Evolutionary conservation across 202 grass and related monocot genomes (phyloP), one percentile per base, ranked within the genome.

Genomic region (Schoenoplectus triqueter): DNA sequence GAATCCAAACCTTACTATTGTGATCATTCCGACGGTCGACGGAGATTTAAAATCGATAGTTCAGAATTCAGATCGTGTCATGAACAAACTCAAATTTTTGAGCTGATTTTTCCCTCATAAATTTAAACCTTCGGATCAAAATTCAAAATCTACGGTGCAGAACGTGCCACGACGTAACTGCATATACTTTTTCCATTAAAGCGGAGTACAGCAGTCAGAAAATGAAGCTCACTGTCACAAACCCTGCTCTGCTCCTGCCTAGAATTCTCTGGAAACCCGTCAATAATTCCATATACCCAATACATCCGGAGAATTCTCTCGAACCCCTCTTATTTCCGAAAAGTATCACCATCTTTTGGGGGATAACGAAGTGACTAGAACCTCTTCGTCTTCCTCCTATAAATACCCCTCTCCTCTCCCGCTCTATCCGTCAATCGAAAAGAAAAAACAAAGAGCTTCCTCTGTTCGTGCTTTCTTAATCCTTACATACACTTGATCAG

Each of bases 181-280:
- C 31, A 31, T 31, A 31, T 31, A 31, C 31, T 31, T 31, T 31
- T 31, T 31, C 31, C 31, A 31, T 31, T 31, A 31, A 31, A 31
- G 31, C 31, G 31, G 31, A 31, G 31, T 31, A 31, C 31, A 31
- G 31, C 31, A 31, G 31, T 31, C 31, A 31, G 31, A 31, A 31
- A 49, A 49, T 49, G 6, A 49, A 7, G 47, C 56, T 11, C 56
- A 59, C 56, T 14, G 4, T 59, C 56, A 59, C 15, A 4, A 59
- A 59, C 56, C 13, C 56, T 59, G 11, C 56, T n/a, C 56, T 19
- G 93, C 93, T 65, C n/a, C 66, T n/a, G 69, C 45, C 49, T 54
- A 55, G 64, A 82, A 82, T 82, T 69, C 63, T 82, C 80, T 40
- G 10, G 80, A 82, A 69, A 6, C 20, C 80, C 10, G 64, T 49